These are phyloP conservation scores for Saprolegnia diclina DNA, from an alignment of 352 stramenopile genomes.

Conservation along the genomic window DNA sequence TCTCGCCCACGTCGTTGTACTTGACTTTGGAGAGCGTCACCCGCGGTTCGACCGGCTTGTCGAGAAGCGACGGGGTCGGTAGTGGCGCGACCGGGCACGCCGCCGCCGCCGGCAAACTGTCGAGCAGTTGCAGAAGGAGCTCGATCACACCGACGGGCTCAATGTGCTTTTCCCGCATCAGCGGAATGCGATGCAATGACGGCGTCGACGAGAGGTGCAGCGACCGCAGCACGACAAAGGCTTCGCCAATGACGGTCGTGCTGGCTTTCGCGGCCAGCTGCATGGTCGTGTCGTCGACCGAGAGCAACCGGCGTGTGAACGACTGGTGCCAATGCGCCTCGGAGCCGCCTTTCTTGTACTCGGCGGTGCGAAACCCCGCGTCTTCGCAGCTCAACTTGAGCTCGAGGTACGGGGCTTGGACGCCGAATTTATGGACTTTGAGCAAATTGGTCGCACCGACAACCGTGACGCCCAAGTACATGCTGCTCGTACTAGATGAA, in stretches of 20 bases:
- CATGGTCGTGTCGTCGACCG: constrained; percentile 48
- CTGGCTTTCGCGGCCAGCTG: constrained; percentile 55
- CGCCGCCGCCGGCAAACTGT: constrained; percentile 10
- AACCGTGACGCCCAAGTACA: constrained; percentile 19
- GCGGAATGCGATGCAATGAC: not conserved
- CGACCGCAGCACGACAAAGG: constrained; percentile 31
- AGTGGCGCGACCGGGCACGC: constrained; percentile 34
- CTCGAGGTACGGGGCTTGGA: constrained; percentile 28
- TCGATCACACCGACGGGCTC: constrained; percentile 45
- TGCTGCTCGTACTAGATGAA: no score
- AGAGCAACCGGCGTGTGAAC: constrained; percentile 50
- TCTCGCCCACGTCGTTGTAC: constrained; percentile 9
- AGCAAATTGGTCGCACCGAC: constrained; percentile 22
- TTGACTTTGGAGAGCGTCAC: constrained; percentile 26
- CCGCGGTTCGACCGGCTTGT: constrained; percentile 19
- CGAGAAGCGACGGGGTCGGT: constrained; percentile 23
- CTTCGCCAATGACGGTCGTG: constrained; percentile 61
- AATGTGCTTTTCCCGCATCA: not conserved
- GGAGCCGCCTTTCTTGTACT: constrained; percentile 77
- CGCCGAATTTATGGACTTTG: constrained; percentile 28
- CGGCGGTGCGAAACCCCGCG: constrained; percentile 34
- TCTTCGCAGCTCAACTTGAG: constrained; percentile 26
- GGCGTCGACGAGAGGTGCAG: not conserved
- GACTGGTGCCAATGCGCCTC: constrained; percentile 82
- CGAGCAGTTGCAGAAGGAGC: constrained; percentile 63